Conservation (phyloP, 2,329 filamentous ascomycete genomes). For the Dissoconium aciculare region DNA sequence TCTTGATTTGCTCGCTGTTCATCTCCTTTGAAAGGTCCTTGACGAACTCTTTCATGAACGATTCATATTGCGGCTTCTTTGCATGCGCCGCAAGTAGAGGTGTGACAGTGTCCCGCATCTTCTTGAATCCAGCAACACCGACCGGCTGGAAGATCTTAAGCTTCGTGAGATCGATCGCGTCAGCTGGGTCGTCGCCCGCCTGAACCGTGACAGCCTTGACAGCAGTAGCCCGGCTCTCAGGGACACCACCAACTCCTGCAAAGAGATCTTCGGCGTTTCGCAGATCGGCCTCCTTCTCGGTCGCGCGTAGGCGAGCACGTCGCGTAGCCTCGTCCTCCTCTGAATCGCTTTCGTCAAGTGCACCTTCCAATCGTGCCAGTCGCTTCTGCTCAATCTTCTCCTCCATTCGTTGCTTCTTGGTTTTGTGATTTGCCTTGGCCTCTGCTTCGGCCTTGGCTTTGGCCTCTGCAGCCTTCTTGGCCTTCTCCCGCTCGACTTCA, state of each 20-base stretch:
- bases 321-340: constrained; percentile 58
- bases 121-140: constrained; percentile 74
- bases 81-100: constrained; percentile 60
- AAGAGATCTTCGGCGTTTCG: constrained; percentile 86
- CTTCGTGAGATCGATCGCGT: constrained; percentile 64
- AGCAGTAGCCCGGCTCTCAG: constrained; percentile 54
- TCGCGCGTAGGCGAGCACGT: constrained; percentile 58
- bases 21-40: constrained; percentile 80
- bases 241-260: constrained; percentile 54
- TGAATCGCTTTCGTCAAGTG: constrained; percentile 42
- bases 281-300: constrained; percentile 78
- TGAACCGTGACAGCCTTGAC: constrained; percentile 53
- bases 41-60: constrained; percentile 82
- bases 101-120: constrained; percentile 60
- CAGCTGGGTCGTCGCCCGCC: constrained; percentile 55
- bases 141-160: constrained; percentile 78
- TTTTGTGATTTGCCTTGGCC: constrained; percentile 80
- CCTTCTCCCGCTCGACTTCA: constrained; percentile 91
- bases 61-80: constrained; percentile 78
- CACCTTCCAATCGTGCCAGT: constrained; percentile 43
- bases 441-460: constrained; percentile 84
- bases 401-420: constrained; percentile 70
- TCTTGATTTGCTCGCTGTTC: constrained; percentile 89
- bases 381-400: constrained; percentile 50
- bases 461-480: constrained; percentile 66